Percentiles rank a stretch among this genome's conserved stretches.
These are phyloP conservation scores for Fusarium chuoi DNA, from an alignment of 2,329 filamentous ascomycete genomes.

Conservation along the genomic window DNA sequence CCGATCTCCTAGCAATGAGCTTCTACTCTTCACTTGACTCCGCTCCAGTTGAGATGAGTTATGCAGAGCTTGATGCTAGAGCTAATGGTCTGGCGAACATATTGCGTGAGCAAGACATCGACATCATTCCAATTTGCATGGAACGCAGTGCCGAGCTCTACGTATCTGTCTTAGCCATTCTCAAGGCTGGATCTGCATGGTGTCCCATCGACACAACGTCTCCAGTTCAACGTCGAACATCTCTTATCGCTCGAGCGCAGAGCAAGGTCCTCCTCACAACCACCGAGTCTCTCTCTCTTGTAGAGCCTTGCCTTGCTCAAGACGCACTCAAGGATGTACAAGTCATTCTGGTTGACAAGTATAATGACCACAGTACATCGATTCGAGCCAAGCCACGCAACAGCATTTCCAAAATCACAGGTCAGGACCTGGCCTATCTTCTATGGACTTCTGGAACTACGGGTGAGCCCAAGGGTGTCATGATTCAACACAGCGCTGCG, in stretches of 20 bases:
- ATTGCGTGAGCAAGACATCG: conserved; percentile 7
- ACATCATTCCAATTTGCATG: conserved; percentile 17
- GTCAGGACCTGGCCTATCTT: conserved; percentile 9
- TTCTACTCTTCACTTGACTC: conserved; percentile 7
- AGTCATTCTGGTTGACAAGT: conserved; percentile 20
- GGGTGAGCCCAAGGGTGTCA: conserved; percentile 24
- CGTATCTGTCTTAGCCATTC: conserved; percentile 18
- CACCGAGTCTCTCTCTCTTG: not conserved
- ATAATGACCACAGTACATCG: not conserved
- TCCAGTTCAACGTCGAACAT: conserved; percentile 17
- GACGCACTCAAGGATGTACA: not conserved
- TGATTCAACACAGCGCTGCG: conserved; percentile 22
- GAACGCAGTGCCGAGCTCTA: conserved; percentile 18
- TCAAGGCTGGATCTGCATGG: conserved; percentile 26
- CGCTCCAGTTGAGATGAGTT: not conserved
- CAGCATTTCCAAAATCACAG: not conserved
- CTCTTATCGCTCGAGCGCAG: conserved; percentile 22
- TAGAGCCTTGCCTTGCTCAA: conserved; percentile 10
- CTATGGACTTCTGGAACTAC: conserved; percentile 26
- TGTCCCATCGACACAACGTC: conserved; percentile 23
- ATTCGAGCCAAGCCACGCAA: not conserved
- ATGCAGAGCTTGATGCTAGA: conserved; percentile 15
- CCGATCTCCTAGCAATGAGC: conserved; percentile 1
- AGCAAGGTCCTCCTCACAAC: conserved; percentile 12
- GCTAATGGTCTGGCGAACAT: conserved; percentile 19